Evolutionary conservation across 2,329 filamentous ascomycete genomes (phyloP).

Genomic region (Colletotrichum orchidophilum): DNA sequence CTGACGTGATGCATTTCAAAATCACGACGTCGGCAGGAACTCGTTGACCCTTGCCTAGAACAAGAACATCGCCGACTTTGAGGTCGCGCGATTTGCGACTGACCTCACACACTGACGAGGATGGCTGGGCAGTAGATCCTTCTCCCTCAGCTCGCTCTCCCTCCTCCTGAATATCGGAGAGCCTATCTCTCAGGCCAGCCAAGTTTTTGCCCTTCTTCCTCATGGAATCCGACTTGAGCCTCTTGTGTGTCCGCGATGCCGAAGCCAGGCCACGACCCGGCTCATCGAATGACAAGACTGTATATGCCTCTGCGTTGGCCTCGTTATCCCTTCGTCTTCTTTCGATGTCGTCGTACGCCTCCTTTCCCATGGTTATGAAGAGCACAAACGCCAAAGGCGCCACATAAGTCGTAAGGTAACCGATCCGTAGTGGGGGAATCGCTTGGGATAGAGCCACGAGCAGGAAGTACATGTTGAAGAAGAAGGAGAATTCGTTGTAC

Average conservation of each 20-base stretch:
- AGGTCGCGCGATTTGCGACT: constrained; percentile 86
- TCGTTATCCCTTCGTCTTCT: constrained; percentile 88
- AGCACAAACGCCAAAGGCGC: constrained; percentile 93
- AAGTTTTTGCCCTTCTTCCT: constrained; percentile 50
- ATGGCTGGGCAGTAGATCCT: constrained; percentile 49
- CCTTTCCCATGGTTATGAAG: constrained; percentile 91
- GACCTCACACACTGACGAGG: constrained; percentile 69
- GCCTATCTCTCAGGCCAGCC: constrained; percentile 50
- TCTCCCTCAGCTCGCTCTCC: constrained; percentile 62
- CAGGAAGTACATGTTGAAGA: constrained; percentile 99
- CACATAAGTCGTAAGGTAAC: constrained; percentile 94
- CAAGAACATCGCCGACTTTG: constrained; percentile 94
- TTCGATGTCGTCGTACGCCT: constrained; percentile 92
- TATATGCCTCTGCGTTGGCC: constrained; percentile 92
- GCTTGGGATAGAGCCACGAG: constrained; percentile 94
- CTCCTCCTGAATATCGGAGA: constrained; percentile 77
- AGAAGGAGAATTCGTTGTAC: constrained; percentile 99
- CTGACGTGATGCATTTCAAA: constrained; percentile 78
- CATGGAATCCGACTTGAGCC: constrained; percentile 56
- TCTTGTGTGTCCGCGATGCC: constrained; percentile 49
- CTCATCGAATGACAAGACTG: constrained; percentile 77
- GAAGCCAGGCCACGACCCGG: constrained; percentile 47
- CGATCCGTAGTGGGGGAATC: constrained; percentile 88
- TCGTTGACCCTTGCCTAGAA: constrained; percentile 89
- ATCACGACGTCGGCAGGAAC: constrained; percentile 96